phyloP scores from a whole-genome alignment of 2,329 filamentous ascomycete species.

The Botryotinia globosa region DNA sequence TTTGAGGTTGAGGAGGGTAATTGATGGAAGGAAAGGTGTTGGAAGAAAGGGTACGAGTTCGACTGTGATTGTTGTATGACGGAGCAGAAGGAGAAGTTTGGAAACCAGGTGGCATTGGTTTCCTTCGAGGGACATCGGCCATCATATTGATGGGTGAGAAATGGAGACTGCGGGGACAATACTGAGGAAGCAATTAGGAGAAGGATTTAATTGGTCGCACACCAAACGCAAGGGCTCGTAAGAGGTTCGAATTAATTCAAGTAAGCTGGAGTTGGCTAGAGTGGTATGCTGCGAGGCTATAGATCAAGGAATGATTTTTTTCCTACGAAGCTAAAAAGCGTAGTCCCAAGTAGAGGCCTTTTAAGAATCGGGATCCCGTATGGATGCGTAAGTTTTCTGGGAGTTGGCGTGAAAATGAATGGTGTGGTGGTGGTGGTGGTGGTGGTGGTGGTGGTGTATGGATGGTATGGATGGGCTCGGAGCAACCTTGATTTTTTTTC shows the following conservation, averaged over 20 bases:
- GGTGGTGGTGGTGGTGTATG: not conserved
- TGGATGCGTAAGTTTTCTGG: not conserved
- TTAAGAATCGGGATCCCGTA: not conserved
- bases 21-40: constrained; percentile 31
- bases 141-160: constrained; percentile 29
- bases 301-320: constrained; percentile 6
- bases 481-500: not conserved
- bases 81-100: constrained; percentile 25
- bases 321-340: not conserved
- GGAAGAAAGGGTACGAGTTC: constrained; percentile 43
- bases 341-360: not conserved
- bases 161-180: constrained; percentile 9
- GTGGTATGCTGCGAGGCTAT: constrained; percentile 5
- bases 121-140: constrained; percentile 35
- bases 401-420: not conserved
- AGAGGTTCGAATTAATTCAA: constrained; percentile 12
- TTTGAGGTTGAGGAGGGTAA: constrained; percentile 25
- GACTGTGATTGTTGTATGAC: constrained; percentile 32
- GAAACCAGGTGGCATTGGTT: constrained; percentile 35
- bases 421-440: not conserved
- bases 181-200: constrained; percentile 1
- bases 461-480: not conserved
- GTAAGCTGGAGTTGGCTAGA: constrained; percentile 14
- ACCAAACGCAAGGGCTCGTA: constrained; percentile 10
- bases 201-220: constrained; percentile 7